Base-by-base conservation (phyloP, 2,329 filamentous ascomycete species). In the Colletotrichum cereale region DNA sequence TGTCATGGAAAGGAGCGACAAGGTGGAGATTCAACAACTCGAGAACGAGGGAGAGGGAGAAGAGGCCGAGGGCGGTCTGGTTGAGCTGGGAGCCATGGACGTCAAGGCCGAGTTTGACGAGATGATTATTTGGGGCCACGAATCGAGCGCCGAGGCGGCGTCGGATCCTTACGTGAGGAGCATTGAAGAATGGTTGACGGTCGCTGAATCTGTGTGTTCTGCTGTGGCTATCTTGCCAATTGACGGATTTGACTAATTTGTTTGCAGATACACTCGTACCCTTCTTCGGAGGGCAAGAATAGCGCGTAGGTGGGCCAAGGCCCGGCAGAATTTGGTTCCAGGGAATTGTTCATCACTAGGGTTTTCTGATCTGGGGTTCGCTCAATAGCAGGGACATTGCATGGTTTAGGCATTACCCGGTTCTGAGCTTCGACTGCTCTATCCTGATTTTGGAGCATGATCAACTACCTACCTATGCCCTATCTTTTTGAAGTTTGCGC, bases 101-200 rank as follows among this genome's bases (percentile, higher is more conserved):
- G 84, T 89, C 53, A 85, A 90, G 26, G 90, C 90, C 1, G 86
- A 86, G 21, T 98, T 98, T 78, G 89, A 94, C 8, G 86, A 92
- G 66, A 80, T 97, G 62, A 82, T 94, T 3, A 86, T 97, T n/a
- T 98, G 95, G 95, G 91, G 89, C 0, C 95, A 97, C 79, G 95
- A 96, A 75, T 81, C 83, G 1, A 76, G 89, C 61, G 90, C 90
- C 7, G 90, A 92, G 71, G 85, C 86, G 0, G 85, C 85, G 36
- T 82, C 83, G 7, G 94, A 97, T 81, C 84, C 88, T 1, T 96
- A 94, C 79, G 84, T 93, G 5, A 91, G 92, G 78, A 90, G 92
- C 0, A 83, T 97, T 53, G 88, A 91, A 75, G 95, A 97, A 80
- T 97, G 95, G 94, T 85, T 97, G 68, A 84, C 85, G 14, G 89